Evolutionary conservation across 768 basidiomycete genomes (phyloP), one percentile per base, ranked within the genome.

Genomic region (Lactarius psammicola): DNA sequence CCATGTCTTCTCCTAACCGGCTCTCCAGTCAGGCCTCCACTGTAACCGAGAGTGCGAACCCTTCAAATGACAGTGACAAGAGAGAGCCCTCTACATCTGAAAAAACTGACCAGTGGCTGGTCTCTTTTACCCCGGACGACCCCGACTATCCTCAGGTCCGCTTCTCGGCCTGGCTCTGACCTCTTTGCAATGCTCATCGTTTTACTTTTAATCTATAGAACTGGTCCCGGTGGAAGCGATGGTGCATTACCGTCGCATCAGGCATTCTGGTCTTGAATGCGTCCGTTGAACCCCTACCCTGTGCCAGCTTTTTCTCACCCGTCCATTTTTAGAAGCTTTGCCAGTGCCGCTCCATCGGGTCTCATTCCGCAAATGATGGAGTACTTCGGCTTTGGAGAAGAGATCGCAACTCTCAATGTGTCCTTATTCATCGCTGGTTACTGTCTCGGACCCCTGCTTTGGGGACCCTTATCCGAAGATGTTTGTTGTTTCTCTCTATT

Each of bases 361-460:
- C 77, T 86, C 62, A 74, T 82, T 34, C 72, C 75, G 1, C 71
- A 78, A 20, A 71, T 89, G 42, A 78, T 77, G 67, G 62, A 78
- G 9, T 73, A 83, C 38, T 87, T 87, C 66, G 68, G 76, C 11
- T 78, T 88, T 71, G 80, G 81, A 6, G 23, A 75, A 34, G 85
- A 83, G 71, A 78, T 85, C 30, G 85, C 77, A 6, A 80, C 78
- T 10, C 78, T 88, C 56, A 82, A 81, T 0, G 79, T 88, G 36
- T 82, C 87, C 2, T 78, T 89, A 4, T 89, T 88, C 72, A 81
- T 89, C 17, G 80, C 79, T n/a, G 87, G 87, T n/a, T 88, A 87
- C 70, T 85, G 82, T 66, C 78, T 87, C 26, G 69, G 69, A 2
- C 69, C 69, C 5, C 59, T 70, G 9, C 46, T 71, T 15, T 69